Conservation (phyloP, 345 rosid genomes). For the Acer yangbiense region DNA sequence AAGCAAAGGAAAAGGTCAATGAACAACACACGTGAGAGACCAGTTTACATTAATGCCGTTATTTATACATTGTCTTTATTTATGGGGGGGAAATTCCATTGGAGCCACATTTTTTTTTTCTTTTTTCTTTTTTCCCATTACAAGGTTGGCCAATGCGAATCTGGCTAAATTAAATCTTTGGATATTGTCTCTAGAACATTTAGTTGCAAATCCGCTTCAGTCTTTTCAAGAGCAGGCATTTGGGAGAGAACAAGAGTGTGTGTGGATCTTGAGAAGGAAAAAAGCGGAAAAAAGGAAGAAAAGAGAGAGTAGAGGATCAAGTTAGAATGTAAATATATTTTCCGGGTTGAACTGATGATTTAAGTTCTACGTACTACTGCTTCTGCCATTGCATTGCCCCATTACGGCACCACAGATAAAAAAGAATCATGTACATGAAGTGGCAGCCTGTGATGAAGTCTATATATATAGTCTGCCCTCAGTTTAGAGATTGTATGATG, state of each 20-base stretch:
- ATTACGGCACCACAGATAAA: neutral
- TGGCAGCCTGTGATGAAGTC: constrained; percentile 23
- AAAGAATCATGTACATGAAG: constrained; percentile 23
- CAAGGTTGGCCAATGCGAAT: constrained; percentile 30
- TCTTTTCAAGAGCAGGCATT: constrained; percentile 14
- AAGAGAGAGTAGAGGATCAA: constrained; percentile 34
- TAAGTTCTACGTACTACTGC: constrained; percentile 32
- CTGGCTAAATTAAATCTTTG: constrained; percentile 25
- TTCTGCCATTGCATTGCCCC: constrained; percentile 19
- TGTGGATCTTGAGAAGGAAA: neutral
- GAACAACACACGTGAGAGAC: constrained; percentile 37
- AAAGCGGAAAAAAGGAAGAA: constrained; percentile 1
- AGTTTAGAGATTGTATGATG: constrained; percentile 13
- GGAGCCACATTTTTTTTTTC: constrained; percentile 25
- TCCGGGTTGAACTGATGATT: constrained; percentile 14
- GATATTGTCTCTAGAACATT: constrained; percentile 34
- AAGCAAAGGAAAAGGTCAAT: constrained; percentile 44
- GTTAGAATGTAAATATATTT: constrained; percentile 40
- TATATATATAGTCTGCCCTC: constrained; percentile 16
- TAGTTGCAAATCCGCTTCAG: neutral
- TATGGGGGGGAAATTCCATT: constrained; percentile 19
- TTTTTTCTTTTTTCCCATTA: constrained; percentile 3
- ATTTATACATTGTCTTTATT: constrained; percentile 17
- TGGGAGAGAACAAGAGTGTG: neutral
- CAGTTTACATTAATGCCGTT: constrained; percentile 15